phyloP scores from a whole-genome alignment of 768 basidiomycete genomes.

The Cystobasidium ongulense region DNA sequence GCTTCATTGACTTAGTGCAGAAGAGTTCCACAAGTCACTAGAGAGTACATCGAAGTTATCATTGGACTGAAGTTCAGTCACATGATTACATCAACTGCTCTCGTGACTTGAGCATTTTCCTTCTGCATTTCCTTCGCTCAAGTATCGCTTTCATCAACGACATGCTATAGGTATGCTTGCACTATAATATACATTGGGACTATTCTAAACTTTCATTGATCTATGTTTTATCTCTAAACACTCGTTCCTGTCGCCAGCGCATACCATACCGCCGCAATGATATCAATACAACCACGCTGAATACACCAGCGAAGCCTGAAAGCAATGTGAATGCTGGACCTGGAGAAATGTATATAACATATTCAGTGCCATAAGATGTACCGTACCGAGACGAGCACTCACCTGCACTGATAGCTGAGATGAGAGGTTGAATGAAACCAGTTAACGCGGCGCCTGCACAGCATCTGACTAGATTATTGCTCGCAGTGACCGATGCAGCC shows the following conservation, averaged over 20 bases:
- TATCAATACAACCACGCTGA: neutral
- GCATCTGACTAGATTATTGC: conserved; percentile 8
- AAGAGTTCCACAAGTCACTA: too few relatives aligned
- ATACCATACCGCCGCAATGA: neutral
- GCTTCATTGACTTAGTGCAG: too few relatives aligned
- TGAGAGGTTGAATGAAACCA: neutral
- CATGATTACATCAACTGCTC: too few relatives aligned
- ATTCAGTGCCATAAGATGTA: too few relatives aligned
- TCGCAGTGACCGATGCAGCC: conserved; percentile 7
- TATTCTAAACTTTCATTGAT: neutral
- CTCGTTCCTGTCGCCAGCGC: conserved; percentile 9
- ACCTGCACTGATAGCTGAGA: neutral
- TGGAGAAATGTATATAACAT: neutral
- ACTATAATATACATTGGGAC: too few relatives aligned
- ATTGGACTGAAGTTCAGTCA: too few relatives aligned
- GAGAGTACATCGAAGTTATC: too few relatives aligned
- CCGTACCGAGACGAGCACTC: too few relatives aligned
- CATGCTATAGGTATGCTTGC: too few relatives aligned
- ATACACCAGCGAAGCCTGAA: neutral
- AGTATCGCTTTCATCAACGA: too few relatives aligned
- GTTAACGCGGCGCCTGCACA: neutral
- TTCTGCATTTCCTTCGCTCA: too few relatives aligned
- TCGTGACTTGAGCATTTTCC: too few relatives aligned
- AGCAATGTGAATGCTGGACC: conserved; percentile 2
- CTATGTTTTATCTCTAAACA: neutral